phyloP scores from a whole-genome alignment of 805 yeast species.

The Candida peoriensis region DNA sequence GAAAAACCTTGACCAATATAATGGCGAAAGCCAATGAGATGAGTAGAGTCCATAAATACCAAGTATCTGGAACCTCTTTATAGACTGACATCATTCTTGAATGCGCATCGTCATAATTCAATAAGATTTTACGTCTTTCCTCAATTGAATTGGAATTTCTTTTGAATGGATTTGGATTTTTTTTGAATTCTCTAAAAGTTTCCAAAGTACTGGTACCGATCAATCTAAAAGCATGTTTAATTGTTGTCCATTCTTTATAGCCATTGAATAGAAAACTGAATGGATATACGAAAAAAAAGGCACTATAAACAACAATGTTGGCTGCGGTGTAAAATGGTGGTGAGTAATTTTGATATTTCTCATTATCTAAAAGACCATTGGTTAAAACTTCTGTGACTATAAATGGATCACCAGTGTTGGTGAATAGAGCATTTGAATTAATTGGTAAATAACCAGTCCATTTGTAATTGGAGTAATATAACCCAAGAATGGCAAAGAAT shows the following conservation, averaged over 20 bases:
- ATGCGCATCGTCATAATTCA: conserved; percentile 38
- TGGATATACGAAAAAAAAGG: conserved; percentile 41
- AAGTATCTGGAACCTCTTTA: conserved; percentile 57
- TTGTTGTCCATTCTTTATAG: conserved; percentile 37
- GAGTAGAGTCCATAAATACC: conserved; percentile 34
- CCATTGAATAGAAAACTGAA: conserved; percentile 37
- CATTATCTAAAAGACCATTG: conserved; percentile 40
- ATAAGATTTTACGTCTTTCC: not conserved
- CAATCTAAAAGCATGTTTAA: conserved; percentile 1
- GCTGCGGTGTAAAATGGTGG: conserved; percentile 67
- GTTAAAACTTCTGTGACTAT: conserved; percentile 40
- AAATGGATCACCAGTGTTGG: conserved; percentile 45
- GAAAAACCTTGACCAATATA: conserved; percentile 39
- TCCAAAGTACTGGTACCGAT: not conserved
- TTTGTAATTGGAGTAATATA: conserved; percentile 37
- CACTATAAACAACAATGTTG: conserved; percentile 52
- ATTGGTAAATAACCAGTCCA: conserved; percentile 36
- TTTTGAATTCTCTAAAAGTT: not conserved
- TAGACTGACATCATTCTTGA: conserved; percentile 47
- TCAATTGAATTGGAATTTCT: not conserved
- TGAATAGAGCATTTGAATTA: conserved; percentile 45
- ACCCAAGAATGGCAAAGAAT: conserved; percentile 29
- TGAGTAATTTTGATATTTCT: conserved; percentile 46
- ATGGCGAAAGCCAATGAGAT: conserved; percentile 41
- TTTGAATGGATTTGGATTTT: not conserved